Base-by-base conservation (phyloP, 345 rosid genomes). In the Crucihimalaya himalaica region DNA sequence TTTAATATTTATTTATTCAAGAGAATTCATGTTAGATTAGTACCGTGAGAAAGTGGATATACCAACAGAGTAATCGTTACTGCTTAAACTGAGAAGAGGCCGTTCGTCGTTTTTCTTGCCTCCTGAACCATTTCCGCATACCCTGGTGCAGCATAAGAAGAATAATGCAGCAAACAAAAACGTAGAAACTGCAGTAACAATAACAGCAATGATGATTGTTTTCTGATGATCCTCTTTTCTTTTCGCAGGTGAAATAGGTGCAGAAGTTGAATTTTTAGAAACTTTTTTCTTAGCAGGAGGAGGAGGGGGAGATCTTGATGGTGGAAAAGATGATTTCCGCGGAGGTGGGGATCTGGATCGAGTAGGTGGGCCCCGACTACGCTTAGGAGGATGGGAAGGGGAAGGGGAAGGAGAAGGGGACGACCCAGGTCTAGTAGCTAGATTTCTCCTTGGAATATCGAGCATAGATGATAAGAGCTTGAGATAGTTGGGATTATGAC, bases 51-150 rank as follows among this genome's bases (percentile, higher is more conserved):
- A 47, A 70, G 47, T 37, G 62, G 23, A 78, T 27, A 29, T 66
- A 92, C 97, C 91, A 56, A 68, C 47, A 71, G 97, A 86, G 79
- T 80, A 81, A 40, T 90, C 92, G 21, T 82, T 86, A 72, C 82
- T 65, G 85, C 97, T 90, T 79, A 92, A 80, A 83, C 93, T 83
- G 77, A 96, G 93, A 73, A 96, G 98, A 63, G 96, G 97, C 25
- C 86, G 85, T 61, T 92, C 98, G 68, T 96, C 99, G 73, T 87
- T 87, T 76, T 23, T 80, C 64, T 77, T 70, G 58, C n/a, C 79
- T 61, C 74, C 80, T 77, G 85, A 63, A 34, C 86, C 81, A 6
- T 73, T 66, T 63, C 82, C 57, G 72, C 79, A 85, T 29, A 83
- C 61, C 68, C 68, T 81, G 54, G 58, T 68, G 74, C 85, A 92